phyloP scores from a whole-genome alignment of 148 eudicot genomes.

The Rhododendron simsii region DNA sequence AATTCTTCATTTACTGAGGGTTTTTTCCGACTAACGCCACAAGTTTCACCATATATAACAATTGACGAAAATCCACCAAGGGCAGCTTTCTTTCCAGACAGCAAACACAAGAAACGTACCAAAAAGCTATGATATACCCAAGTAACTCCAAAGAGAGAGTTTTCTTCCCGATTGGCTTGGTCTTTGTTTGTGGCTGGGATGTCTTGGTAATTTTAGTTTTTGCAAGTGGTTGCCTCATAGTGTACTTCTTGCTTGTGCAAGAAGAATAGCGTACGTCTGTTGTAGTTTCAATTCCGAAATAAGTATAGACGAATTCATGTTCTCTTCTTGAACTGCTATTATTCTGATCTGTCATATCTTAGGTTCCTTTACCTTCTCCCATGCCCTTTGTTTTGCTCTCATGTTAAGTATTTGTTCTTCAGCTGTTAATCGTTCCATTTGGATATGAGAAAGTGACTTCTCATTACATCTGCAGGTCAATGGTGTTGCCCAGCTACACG shows the following conservation, averaged over 20 bases:
- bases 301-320: background rate
- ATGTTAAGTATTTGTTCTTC: background rate
- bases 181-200: too few species aligned
- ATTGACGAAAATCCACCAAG: background rate
- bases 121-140: background rate
- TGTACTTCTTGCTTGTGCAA: too few species aligned
- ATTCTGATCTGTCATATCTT: background rate
- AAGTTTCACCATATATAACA: background rate
- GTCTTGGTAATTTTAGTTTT: too few species aligned
- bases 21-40: background rate
- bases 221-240: too few species aligned
- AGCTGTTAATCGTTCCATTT: background rate
- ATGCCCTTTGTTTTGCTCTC: background rate
- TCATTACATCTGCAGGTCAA: constrained; percentile 51
- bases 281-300: background rate
- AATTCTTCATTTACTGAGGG: background rate
- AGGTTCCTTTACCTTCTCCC: background rate
- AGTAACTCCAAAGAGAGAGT: background rate
- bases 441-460: background rate
- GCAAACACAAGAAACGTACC: background rate
- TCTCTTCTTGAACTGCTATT: background rate
- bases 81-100: too few species aligned
- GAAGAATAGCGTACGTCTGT: too few species aligned
- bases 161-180: too few species aligned
- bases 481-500: constrained; percentile 95